Conservation (phyloP, 768 basidiomycete species). For the Boletus insuetus region DNA sequence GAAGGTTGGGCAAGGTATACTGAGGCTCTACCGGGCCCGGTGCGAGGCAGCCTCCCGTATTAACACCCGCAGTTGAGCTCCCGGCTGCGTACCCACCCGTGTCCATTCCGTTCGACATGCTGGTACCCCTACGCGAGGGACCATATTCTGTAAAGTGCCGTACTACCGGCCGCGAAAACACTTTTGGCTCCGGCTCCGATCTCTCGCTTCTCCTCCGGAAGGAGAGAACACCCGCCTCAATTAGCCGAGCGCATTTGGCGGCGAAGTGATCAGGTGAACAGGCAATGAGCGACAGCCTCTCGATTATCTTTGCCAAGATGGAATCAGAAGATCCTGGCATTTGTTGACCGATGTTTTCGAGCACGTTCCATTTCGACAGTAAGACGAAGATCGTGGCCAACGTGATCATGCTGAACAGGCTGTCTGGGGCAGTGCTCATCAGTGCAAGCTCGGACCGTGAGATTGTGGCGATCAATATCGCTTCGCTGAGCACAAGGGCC, state of each 20-base stretch:
- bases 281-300: slow-evolving; percentile 34
- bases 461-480: slow-evolving; percentile 35
- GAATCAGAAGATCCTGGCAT: slow-evolving; percentile 39
- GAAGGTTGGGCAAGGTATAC: slow-evolving; percentile 20
- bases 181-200: slow-evolving; percentile 17
- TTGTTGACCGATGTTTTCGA: slow-evolving; percentile 33
- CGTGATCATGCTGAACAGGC: slow-evolving; percentile 39
- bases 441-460: slow-evolving; percentile 32
- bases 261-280: slow-evolving; percentile 39
- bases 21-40: slow-evolving; percentile 16
- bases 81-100: slow-evolving; percentile 11
- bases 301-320: slow-evolving; percentile 35
- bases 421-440: slow-evolving; percentile 42
- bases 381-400: slow-evolving; percentile 45
- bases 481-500: slow-evolving; percentile 37
- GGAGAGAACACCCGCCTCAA: slow-evolving; percentile 32
- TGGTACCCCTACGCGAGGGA: slow-evolving; percentile 17
- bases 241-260: slow-evolving; percentile 42
- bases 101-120: slow-evolving; percentile 16
- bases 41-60: background rate
- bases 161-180: slow-evolving; percentile 17
- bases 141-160: slow-evolving; percentile 24
- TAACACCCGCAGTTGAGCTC: background rate
- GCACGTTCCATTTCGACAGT: slow-evolving; percentile 40
- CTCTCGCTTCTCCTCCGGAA: slow-evolving; percentile 31